Conservation (phyloP, 805 yeast genomes). For the Sugiyamaella boreocaroliniensis region DNA sequence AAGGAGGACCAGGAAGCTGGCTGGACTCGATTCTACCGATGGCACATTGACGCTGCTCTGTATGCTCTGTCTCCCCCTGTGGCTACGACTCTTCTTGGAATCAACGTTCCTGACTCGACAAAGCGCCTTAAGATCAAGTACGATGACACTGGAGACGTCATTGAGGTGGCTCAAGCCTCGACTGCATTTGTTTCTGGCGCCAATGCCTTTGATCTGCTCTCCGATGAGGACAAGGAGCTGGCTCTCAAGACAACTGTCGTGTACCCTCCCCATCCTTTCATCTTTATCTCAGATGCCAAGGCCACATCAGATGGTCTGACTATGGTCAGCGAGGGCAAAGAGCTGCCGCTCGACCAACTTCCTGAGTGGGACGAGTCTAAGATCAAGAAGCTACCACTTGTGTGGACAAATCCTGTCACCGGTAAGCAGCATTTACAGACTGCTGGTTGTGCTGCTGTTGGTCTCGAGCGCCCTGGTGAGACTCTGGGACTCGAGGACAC, state of each 20-base stretch:
- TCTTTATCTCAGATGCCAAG: conserved; percentile 68
- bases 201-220: conserved; percentile 59
- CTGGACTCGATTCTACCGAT: conserved; percentile 78
- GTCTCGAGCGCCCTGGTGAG: conserved; percentile 47
- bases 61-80: conserved; percentile 83
- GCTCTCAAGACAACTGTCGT: conserved; percentile 75
- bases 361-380: conserved; percentile 81
- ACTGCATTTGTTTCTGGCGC: conserved; percentile 87
- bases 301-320: conserved; percentile 85
- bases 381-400: conserved; percentile 72
- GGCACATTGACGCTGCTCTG: conserved; percentile 91
- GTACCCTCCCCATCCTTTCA: conserved; percentile 91
- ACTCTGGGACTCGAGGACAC: conserved; percentile 63
- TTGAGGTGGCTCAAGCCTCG: conserved; percentile 74
- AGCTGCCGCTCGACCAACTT: conserved; percentile 54
- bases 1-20: conserved; percentile 55
- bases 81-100: conserved; percentile 76
- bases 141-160: conserved; percentile 56
- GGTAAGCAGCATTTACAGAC: conserved; percentile 77
- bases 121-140: conserved; percentile 53
- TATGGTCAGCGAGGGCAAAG: conserved; percentile 75
- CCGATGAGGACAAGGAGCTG: conserved; percentile 63
- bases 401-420: conserved; percentile 89
- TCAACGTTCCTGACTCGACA: conserved; percentile 66
- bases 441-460: conserved; percentile 80